Percentiles rank a stretch among this genome's conserved stretches.
Conservation (phyloP, 2,329 filamentous ascomycete species). For the Truncatella angustata region DNA sequence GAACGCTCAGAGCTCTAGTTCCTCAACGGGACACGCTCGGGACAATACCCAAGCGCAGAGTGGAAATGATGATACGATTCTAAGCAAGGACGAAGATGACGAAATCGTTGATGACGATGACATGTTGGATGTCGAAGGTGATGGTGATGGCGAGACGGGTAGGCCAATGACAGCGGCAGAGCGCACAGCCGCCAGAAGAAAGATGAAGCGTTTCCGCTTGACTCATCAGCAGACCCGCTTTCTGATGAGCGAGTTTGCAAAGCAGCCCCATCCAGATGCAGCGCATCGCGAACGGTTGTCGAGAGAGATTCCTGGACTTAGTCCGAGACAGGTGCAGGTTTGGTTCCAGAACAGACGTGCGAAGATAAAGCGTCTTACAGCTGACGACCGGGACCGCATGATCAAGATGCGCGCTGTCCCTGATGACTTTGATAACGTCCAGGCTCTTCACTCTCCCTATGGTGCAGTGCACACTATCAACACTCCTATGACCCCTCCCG, state of each 20-base stretch:
- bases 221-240: slow-evolving; percentile 98
- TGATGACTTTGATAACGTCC: slow-evolving; percentile 69
- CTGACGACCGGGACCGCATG: slow-evolving; percentile 69
- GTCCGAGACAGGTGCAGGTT: slow-evolving; percentile 90
- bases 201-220: slow-evolving; percentile 81
- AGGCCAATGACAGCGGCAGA: slow-evolving; percentile 55
- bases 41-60: slow-evolving; percentile 31
- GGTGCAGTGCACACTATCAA: slow-evolving; percentile 57
- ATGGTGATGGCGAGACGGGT: slow-evolving; percentile 31
- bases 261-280: slow-evolving; percentile 91
- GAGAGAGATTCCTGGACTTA: slow-evolving; percentile 86
- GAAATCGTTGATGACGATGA: slow-evolving; percentile 57
- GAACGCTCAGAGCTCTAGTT: slow-evolving; percentile 38
- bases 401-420: slow-evolving; percentile 71
- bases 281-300: slow-evolving; percentile 85
- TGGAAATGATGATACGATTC: slow-evolving; percentile 36
- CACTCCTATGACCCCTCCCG: slow-evolving; percentile 45
- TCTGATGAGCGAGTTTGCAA: slow-evolving; percentile 94
- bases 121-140: slow-evolving; percentile 48
- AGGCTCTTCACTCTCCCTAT: slow-evolving; percentile 66
- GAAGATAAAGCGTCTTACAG: slow-evolving; percentile 69
- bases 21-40: slow-evolving; percentile 33
- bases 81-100: slow-evolving; percentile 49
- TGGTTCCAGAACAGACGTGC: slow-evolving; percentile 93
- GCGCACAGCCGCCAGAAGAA: slow-evolving; percentile 51